Percentiles rank a stretch among this genome's conserved stretches.
Evolutionary conservation across 73 alveolate species (phyloP).

Genomic region (Paramecium biaurelia): DNA sequence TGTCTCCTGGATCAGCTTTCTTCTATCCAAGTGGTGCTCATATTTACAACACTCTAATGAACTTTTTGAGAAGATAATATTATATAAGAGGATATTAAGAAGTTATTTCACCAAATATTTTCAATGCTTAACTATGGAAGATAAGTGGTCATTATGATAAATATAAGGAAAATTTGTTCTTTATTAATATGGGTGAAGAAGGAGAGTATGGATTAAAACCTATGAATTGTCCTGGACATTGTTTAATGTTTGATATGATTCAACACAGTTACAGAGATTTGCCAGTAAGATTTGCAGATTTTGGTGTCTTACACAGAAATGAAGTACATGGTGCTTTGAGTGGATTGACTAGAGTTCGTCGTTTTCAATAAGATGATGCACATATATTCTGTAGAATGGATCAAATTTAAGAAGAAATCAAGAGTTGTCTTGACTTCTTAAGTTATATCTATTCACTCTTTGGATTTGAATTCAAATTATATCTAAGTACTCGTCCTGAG

Average conservation of each 20-base stretch:
- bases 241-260: slow-evolving; percentile 90
- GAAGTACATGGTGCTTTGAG: slow-evolving; percentile 98
- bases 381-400: slow-evolving; percentile 99
- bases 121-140: slow-evolving; percentile 95
- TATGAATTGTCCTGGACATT: slow-evolving; percentile 99
- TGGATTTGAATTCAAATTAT: slow-evolving; percentile 94
- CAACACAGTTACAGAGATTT: slow-evolving; percentile 97
- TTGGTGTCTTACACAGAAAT: slow-evolving; percentile 99
- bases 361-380: slow-evolving; percentile 99
- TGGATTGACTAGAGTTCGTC: slow-evolving; percentile 99
- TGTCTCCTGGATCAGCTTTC: slow-evolving; percentile 99
- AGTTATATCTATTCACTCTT: slow-evolving; percentile 86
- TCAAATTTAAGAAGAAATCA: slow-evolving; percentile 92
- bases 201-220: slow-evolving; percentile 99
- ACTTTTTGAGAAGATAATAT: slow-evolving; percentile 94
- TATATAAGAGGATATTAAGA: slow-evolving; percentile 97
- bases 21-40: slow-evolving; percentile 96
- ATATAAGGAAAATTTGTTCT: slow-evolving; percentile 98
- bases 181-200: slow-evolving; percentile 95
- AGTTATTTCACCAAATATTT: slow-evolving; percentile 98
- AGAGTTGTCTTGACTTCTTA: slow-evolving; percentile 83
- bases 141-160: slow-evolving; percentile 99
- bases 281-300: slow-evolving; percentile 99
- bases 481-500: slow-evolving; percentile 96
- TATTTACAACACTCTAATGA: slow-evolving; percentile 93